phyloP scores from a whole-genome alignment of 352 stramenopile genomes.

The Detonula confervacea region DNA sequence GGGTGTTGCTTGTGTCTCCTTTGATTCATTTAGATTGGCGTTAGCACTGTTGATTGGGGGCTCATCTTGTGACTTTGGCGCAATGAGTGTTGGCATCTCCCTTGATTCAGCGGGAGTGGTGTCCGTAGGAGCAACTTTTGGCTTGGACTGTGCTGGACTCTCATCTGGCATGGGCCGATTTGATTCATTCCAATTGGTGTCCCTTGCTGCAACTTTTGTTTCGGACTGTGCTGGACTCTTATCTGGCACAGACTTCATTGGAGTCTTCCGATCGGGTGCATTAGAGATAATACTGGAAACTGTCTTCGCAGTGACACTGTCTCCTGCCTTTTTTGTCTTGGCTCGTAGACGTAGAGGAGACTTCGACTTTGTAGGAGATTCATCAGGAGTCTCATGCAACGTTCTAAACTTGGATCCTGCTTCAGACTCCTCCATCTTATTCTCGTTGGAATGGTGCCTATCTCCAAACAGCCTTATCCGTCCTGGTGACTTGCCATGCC shows the following conservation, averaged over 20 bases:
- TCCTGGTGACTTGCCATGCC: not conserved
- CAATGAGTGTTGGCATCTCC: not conserved
- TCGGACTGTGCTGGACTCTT: not conserved
- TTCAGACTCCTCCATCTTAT: not conserved
- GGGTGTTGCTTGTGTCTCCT: slow-evolving; percentile 24
- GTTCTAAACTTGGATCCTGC: not conserved
- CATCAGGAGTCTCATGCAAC: too few relatives aligned
- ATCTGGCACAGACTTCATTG: too few relatives aligned
- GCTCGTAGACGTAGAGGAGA: too few relatives aligned
- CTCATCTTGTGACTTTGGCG: not conserved
- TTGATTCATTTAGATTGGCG: slow-evolving; percentile 28
- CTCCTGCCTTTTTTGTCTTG: too few relatives aligned
- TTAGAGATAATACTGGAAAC: too few relatives aligned
- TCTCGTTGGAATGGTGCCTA: not conserved
- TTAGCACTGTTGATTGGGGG: not conserved
- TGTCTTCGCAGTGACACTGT: too few relatives aligned
- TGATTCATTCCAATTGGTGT: not conserved
- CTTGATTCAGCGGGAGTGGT: not conserved
- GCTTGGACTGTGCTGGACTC: not conserved
- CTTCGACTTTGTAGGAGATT: not conserved
- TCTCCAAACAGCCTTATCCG: slow-evolving; percentile 8
- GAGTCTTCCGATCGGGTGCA: not conserved
- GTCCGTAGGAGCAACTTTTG: not conserved
- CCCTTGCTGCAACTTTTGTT: not conserved
- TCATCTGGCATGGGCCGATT: too few relatives aligned